Base-by-base conservation (phyloP, 2,329 filamentous ascomycete species). In the Elsinoe australis region DNA sequence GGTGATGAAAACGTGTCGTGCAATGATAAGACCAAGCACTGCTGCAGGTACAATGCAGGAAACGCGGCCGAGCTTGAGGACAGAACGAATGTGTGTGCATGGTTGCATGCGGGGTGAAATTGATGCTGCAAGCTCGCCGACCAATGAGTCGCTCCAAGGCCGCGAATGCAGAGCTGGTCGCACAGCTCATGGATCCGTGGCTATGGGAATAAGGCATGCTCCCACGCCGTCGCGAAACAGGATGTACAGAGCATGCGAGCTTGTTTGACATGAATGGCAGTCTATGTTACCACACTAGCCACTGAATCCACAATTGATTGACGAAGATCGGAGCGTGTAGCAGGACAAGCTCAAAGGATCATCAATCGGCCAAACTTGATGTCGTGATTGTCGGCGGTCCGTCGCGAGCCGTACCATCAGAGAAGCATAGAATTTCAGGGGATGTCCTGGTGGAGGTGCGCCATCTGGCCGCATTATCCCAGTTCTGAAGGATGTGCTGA, bases 1-100 rank as follows among this genome's bases (percentile, higher is more conserved):
- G 47, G 32, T 55, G 54, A 56, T 39, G 22, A n/a, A 35, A 15
- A 44, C 39, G 39, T 44, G 39, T 44, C 26, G 24, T 6, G 17
- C 14, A 15, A 17, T 44, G 39, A 44, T 44, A 44, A 24, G 39
- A 44, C n/a, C 15, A 26, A 31, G 26, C 26, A 6, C 26, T 18
- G 39, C 24, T 44, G 39, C 39, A 44, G 39, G 39, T 44, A 44
- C 39, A 32, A 17, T 7, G 22, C 10, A 12, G n/a, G n/a, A n/a
- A n/a, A n/a, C n/a, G n/a, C n/a, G n/a, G n/a, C n/a, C n/a, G 28
- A n/a, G 21, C 36, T 41, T 41, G 36, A 12, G 36, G n/a, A 28
- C 21, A 41, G 36, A 26, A 41, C 36, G 12, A 41, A 24, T 35
- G n/a, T n/a, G 14, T 41, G 10, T 21, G 24, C 26, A 7, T 12